A percentile compares a stretch with the other conserved stretches of the same genome.
Evolutionary conservation across 2,329 filamentous ascomycete species (phyloP).

Genomic region (Plenodomus tracheiphilus): DNA sequence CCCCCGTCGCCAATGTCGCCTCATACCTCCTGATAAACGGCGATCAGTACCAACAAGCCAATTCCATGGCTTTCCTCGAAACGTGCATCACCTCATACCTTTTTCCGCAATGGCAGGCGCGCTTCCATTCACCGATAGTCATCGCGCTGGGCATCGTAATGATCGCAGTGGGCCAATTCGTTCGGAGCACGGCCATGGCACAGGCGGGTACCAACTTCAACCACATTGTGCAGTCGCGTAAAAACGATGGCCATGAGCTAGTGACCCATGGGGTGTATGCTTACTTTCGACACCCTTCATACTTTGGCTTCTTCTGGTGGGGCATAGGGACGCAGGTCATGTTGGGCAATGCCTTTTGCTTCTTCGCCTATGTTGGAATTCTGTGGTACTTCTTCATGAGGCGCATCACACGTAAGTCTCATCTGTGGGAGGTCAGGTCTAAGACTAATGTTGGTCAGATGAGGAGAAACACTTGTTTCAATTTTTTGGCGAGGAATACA

Average conservation of each 20-base stretch:
- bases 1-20: conserved; percentile 67
- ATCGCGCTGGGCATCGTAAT: conserved; percentile 63
- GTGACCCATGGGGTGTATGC: conserved; percentile 82
- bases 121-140: conserved; percentile 47
- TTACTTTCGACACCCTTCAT: conserved; percentile 80
- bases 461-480: conserved; percentile 78
- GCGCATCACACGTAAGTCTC: conserved; percentile 65
- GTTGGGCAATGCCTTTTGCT: conserved; percentile 80
- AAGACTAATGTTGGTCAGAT: conserved; percentile 46
- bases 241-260: conserved; percentile 73
- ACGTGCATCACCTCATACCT: conserved; percentile 64
- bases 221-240: conserved; percentile 72
- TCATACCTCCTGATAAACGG: conserved; percentile 90
- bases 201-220: conserved; percentile 92
- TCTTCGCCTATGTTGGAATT: conserved; percentile 71
- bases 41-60: conserved; percentile 79
- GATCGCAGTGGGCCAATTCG: conserved; percentile 70
- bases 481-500: conserved; percentile 86
- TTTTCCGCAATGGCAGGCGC: conserved; percentile 54
- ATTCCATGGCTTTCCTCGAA: conserved; percentile 74
- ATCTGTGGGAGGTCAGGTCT: background rate
- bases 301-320: conserved; percentile 99
- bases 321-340: conserved; percentile 91
- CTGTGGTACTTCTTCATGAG: conserved; percentile 83
- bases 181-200: conserved; percentile 83